Evolutionary conservation across 1,284 basidiomycete genomes (phyloP).

Genomic region (Fomitopsis betulina): DNA sequence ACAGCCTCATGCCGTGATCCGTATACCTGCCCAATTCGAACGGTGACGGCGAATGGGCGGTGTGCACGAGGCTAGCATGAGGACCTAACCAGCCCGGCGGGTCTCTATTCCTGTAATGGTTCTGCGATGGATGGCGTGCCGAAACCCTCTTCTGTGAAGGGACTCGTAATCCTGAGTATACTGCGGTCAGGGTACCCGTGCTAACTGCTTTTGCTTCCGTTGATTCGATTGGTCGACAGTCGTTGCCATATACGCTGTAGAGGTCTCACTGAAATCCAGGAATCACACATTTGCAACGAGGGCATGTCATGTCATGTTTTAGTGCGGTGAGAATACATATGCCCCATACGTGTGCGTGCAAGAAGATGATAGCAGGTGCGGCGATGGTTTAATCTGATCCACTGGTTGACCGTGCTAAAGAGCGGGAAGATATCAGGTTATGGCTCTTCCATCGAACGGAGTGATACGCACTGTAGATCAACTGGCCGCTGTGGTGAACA

Average conservation of each 20-base stretch:
- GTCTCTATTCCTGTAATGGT: background rate
- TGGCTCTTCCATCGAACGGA: background rate
- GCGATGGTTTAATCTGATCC: conserved; percentile 49
- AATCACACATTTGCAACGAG: background rate
- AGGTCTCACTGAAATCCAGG: background rate
- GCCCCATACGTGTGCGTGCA: conserved; percentile 19
- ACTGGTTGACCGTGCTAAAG: conserved; percentile 58
- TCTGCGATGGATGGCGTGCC: background rate
- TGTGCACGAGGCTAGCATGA: background rate
- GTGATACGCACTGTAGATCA: conserved; percentile 83
- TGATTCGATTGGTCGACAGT: background rate
- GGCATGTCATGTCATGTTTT: conserved; percentile 29
- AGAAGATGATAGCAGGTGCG: conserved; percentile 20
- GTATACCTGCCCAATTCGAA: background rate
- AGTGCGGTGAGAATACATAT: conserved; percentile 23
- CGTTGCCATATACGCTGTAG: too few relatives aligned
- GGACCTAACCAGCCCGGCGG: background rate
- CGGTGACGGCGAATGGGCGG: background rate
- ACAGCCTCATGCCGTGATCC: background rate
- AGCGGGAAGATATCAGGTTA: conserved; percentile 9
- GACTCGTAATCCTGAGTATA: background rate
- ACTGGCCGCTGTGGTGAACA: conserved; percentile 92
- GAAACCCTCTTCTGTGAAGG: background rate
- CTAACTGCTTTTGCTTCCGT: background rate
- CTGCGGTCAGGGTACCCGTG: background rate